Conservation (phyloP, 1,284 basidiomycete genomes). For the Hemileccinum hortonii region DNA sequence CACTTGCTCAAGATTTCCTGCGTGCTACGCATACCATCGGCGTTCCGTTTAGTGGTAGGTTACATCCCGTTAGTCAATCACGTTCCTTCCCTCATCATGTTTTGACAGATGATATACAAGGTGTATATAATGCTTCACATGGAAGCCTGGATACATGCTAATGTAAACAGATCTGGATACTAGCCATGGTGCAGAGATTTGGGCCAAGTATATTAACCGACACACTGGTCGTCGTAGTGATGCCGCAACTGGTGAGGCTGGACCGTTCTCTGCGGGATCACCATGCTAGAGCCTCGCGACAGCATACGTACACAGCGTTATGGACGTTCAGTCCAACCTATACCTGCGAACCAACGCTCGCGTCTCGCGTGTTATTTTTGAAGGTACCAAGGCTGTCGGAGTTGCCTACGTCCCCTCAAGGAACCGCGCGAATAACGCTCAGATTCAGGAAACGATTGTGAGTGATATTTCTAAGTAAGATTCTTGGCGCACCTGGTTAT, state of each 20-base stretch:
- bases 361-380: slow-evolving; percentile 69
- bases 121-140: slow-evolving; percentile 21
- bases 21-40: slow-evolving; percentile 62
- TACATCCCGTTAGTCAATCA: not conserved
- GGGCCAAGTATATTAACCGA: slow-evolving; percentile 77
- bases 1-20: slow-evolving; percentile 68
- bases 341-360: slow-evolving; percentile 62
- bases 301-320: slow-evolving; percentile 72
- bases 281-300: slow-evolving; percentile 1
- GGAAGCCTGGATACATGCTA: not conserved
- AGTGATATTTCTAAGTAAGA: slow-evolving; percentile 5
- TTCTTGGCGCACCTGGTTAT: not conserved
- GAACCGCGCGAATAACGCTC: slow-evolving; percentile 54
- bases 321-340: slow-evolving; percentile 64
- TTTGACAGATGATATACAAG: slow-evolving; percentile 61
- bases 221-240: slow-evolving; percentile 70
- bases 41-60: slow-evolving; percentile 63
- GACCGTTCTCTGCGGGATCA: not conserved
- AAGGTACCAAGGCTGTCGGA: slow-evolving; percentile 68
- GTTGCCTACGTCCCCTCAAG: slow-evolving; percentile 66
- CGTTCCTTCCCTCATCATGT: not conserved
- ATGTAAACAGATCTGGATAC: slow-evolving; percentile 51
- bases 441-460: slow-evolving; percentile 60
- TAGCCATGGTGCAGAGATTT: slow-evolving; percentile 66
- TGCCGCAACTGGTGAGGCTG: slow-evolving; percentile 56